A percentile compares a stretch with the other conserved stretches of the same genome.
phyloP scores from a whole-genome alignment of 495 filamentous ascomycete species.

The Penicillium paxilli region DNA sequence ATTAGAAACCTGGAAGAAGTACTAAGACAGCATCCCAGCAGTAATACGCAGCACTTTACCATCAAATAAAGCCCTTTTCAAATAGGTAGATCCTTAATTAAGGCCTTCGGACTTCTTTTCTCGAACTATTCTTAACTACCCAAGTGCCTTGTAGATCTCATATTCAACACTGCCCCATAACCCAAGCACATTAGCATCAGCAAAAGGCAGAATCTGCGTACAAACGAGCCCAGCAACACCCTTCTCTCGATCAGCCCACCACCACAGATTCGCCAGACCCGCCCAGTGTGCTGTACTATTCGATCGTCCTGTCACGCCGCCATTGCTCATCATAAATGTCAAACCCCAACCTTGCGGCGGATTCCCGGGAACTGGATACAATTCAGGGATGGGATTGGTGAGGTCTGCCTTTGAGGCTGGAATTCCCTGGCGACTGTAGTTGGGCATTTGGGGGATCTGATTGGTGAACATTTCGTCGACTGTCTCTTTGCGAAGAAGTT shows the following conservation, averaged over 20 bases:
- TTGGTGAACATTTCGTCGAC: conserved; percentile 61
- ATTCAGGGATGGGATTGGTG: conserved; percentile 41
- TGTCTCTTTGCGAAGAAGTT: conserved; percentile 50
- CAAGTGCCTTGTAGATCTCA: too few species aligned
- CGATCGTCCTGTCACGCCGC: conserved; percentile 47
- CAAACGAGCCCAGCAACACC: conserved; percentile 59
- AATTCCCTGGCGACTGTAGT: conserved; percentile 46
- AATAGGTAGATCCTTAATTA: too few species aligned
- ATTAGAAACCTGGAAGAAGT: too few species aligned
- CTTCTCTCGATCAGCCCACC: conserved; percentile 60
- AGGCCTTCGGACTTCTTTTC: too few species aligned
- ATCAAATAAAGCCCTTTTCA: too few species aligned
- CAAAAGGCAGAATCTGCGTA: conserved; percentile 59
- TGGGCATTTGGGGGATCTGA: conserved; percentile 56
- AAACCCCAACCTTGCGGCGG: conserved; percentile 63
- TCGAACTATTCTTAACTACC: too few species aligned
- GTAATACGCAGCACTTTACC: too few species aligned
- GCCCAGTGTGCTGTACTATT: conserved; percentile 53
- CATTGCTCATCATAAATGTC: conserved; percentile 50
- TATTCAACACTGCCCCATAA: neutral
- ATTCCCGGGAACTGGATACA: conserved; percentile 51
- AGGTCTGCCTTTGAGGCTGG: conserved; percentile 51
- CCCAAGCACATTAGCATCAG: neutral
- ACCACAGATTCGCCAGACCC: conserved; percentile 61
- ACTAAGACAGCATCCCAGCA: too few species aligned